phyloP scores from a whole-genome alignment of 192 early-diverging fungal species.

The Dissophora ornata region DNA sequence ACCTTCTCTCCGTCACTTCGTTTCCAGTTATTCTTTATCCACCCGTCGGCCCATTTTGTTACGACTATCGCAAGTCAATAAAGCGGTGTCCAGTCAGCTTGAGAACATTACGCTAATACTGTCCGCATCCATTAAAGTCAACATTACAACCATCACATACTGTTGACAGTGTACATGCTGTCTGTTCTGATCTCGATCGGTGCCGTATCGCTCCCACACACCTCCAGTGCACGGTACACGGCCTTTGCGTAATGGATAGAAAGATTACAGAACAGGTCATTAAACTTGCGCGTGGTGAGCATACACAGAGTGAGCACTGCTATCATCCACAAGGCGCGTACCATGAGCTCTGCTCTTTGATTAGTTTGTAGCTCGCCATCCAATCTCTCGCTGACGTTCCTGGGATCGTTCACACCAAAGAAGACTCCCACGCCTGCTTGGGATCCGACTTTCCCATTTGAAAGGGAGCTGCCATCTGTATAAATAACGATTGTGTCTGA shows the following conservation, averaged over 20 bases:
- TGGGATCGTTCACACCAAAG: slow-evolving; percentile 77
- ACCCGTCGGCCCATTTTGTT: slow-evolving; percentile 75
- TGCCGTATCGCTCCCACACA: slow-evolving; percentile 37
- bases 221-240: slow-evolving; percentile 64
- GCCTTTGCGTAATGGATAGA: slow-evolving; percentile 52
- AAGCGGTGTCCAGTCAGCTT: too few relatives aligned
- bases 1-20: slow-evolving; percentile 65
- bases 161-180: slow-evolving; percentile 79
- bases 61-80: slow-evolving; percentile 54
- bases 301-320: too few relatives aligned
- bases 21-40: slow-evolving; percentile 79
- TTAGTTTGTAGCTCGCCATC: slow-evolving; percentile 70
- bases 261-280: background rate
- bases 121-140: too few relatives aligned
- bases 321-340: slow-evolving; percentile 15
- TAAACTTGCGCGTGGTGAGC: too few relatives aligned
- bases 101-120: too few relatives aligned
- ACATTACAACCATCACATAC: slow-evolving; percentile 48
- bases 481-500: slow-evolving; percentile 64
- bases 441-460: slow-evolving; percentile 75
- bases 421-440: slow-evolving; percentile 89
- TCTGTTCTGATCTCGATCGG: slow-evolving; percentile 78
- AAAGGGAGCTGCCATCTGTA: slow-evolving; percentile 83
- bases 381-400: slow-evolving; percentile 71
- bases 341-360: slow-evolving; percentile 77